Base-by-base conservation (phyloP, 164 flowering plant genomes). In the Kingdonia uniflora region DNA sequence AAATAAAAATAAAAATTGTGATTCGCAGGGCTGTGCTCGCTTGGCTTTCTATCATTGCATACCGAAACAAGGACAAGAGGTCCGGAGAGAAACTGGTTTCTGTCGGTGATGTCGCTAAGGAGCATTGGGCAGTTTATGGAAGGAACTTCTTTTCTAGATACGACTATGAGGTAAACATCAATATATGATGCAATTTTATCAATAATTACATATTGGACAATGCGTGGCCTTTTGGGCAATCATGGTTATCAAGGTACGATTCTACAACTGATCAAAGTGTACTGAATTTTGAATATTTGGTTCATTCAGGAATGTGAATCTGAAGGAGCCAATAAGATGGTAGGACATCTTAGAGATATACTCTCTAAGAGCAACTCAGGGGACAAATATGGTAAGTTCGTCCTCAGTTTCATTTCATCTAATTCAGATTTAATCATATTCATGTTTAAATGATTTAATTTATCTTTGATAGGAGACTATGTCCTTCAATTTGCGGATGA, bases 111-210 rank as follows among this genome's bases (percentile, higher is more conserved):
- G 84, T 94, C 57, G 96, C 77, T 26, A 79, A 73, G 67, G 88
- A 83, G 59, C 86, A 94, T 46, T 94, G 99, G 97, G 96, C 91
- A 50, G 80, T 80, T 39, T 89, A 81, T 74, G 99, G 99, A 43
- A 80, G 99, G 57, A 94, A 94, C 58, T 87, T 84, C 80, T 94
- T 89, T 62, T 89, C 97, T 52, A 78, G 99, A 85, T 89, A 94
- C 58, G 99, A 94, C 60, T 89, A 94, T 68, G 99, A 94, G 78
- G 99, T 82, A 68, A 78, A 69, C 19, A 29, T 47, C 24, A 42
- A 13, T 43, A 15, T 49, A 22, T 22, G 25, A 29, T 13, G 55
- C 19, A 25, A 5, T 51, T 39, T 56, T 12, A 43, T 51, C 12
- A 12, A 15, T 23, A 50, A 3, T 29, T 29, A 29, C 35, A 29